phyloP scores from a whole-genome alignment of 768 basidiomycete species.

The Leccinum olivaceopallidum region DNA sequence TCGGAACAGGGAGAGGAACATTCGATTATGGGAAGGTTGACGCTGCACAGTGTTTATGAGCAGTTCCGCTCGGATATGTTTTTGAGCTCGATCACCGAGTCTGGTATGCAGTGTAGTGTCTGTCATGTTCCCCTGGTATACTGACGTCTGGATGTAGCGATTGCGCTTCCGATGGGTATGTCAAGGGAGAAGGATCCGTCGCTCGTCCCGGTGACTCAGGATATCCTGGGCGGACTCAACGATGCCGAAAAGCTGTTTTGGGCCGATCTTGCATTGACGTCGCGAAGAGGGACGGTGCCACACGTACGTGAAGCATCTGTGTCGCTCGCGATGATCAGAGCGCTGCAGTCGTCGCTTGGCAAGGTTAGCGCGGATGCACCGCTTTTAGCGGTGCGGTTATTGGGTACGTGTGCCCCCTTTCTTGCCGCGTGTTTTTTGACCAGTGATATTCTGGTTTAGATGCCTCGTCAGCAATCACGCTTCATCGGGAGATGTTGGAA shows the following conservation, averaged over 20 bases:
- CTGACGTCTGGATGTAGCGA: slow-evolving; percentile 49
- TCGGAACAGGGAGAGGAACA: slow-evolving; percentile 69
- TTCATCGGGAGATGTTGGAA: slow-evolving; percentile 86
- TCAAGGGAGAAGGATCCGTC: slow-evolving; percentile 42
- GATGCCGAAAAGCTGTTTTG: slow-evolving; percentile 73
- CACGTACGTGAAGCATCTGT: slow-evolving; percentile 75
- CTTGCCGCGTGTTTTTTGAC: background rate
- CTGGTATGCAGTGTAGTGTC: slow-evolving; percentile 56
- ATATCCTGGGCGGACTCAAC: slow-evolving; percentile 59
- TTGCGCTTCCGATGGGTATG: slow-evolving; percentile 83
- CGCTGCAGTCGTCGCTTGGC: slow-evolving; percentile 82
- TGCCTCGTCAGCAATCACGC: slow-evolving; percentile 69
- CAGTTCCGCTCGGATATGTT: slow-evolving; percentile 87
- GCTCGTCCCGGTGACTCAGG: slow-evolving; percentile 49
- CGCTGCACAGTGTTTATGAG: slow-evolving; percentile 72
- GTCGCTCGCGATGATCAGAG: slow-evolving; percentile 67
- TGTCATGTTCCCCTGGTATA: background rate
- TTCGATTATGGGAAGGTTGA: slow-evolving; percentile 73
- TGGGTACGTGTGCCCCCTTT: slow-evolving; percentile 45
- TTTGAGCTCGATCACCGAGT: slow-evolving; percentile 86
- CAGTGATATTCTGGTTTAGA: slow-evolving; percentile 45
- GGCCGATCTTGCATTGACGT: slow-evolving; percentile 56
- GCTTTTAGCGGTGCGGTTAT: slow-evolving; percentile 56
- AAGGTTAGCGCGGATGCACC: slow-evolving; percentile 51
- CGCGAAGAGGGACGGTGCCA: slow-evolving; percentile 60